Base-by-base conservation (phyloP, 345 rosid species). In the Reutealis trisperma region DNA sequence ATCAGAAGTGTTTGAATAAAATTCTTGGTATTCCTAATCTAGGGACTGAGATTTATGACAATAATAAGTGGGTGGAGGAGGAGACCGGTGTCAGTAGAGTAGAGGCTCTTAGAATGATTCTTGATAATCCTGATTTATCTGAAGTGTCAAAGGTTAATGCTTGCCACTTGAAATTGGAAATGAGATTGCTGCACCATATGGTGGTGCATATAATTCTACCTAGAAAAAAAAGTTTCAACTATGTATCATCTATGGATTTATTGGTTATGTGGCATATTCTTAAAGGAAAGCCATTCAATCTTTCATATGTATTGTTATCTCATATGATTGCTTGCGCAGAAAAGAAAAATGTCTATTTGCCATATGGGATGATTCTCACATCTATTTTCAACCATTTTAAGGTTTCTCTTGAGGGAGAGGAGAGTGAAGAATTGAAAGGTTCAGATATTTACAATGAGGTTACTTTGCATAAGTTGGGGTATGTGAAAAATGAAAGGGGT, bases 221-320 rank as follows among this genome's bases (percentile, higher is more conserved):
- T 45, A 67, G 57, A 47, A 67, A 47, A 47, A 67, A 58, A 21
- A 67, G 21, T 14, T 67, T 24, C 12, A 67, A 67, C 32, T 24
- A 12, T 47, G 58, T 67, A n/a, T 67, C 57, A 22, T 52, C 47
- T 67, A 45, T 67, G 71, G 71, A 67, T 67, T 67, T 67, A 15
- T 22, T 67, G 32, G 37, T 45, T 44, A 47, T 67, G 70, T 67
- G 70, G 70, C 54, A 67, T 67, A 44, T 67, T 10, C 30, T 67
- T 21, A 42, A 67, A n/a, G 54, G 49, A 14, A 67, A 42, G 70
- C 30, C 52, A 8, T 67, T 67, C 10, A 67, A 67, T 67, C 30
- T 67, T 22, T 57, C 57, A n/a, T 45, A 47, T 47, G 57, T 24
- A 15, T 22, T 45, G 71, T 67, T 67, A 6, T 22, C 55, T 67